Percentiles rank a stretch among this genome's conserved stretches.
Conservation (phyloP, 139 green algal genomes). For the Chlorella vulgaris region DNA sequence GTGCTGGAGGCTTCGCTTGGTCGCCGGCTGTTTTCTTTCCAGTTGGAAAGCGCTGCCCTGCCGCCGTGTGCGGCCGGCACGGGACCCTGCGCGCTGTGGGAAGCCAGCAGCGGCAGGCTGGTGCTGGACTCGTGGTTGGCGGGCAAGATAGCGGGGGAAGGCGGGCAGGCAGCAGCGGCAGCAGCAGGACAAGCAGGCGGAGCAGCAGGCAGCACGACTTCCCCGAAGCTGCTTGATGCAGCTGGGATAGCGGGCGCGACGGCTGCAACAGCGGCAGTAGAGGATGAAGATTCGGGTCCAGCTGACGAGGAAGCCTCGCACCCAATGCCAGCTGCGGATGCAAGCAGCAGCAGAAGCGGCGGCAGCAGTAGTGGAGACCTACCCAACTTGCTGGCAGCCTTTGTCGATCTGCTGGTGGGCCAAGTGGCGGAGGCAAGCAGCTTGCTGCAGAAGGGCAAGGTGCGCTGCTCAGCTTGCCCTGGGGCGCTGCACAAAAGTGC, state of each 20-base stretch:
- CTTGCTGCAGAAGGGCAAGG: not conserved
- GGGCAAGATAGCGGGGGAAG: not conserved
- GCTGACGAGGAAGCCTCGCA: not conserved
- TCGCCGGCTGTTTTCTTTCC: constrained; percentile 34
- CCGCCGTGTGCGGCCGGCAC: not conserved
- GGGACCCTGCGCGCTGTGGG: constrained; percentile 45
- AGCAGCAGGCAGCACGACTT: too few relatives aligned
- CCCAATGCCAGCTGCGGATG: not conserved
- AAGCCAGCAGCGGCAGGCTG: constrained; percentile 40
- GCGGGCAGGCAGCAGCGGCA: not conserved
- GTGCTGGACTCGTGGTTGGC: constrained; percentile 25
- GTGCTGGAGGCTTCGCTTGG: not conserved
- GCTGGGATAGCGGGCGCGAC: not conserved
- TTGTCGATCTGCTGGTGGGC: constrained; percentile 1
- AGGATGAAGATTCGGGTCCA: not conserved
- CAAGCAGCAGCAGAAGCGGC: not conserved
- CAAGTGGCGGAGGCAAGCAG: not conserved
- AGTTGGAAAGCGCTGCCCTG: constrained; percentile 1
- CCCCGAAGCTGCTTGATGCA: too few relatives aligned
- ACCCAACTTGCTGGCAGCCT: not conserved
- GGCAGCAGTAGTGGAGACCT: not conserved
- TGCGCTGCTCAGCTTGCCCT: not conserved
- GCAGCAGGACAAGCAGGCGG: not conserved
- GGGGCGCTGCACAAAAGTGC: too few relatives aligned
- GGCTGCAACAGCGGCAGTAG: not conserved